Base-by-base conservation (phyloP, 2,329 filamentous ascomycete species). In the Myotisia sp. region DNA sequence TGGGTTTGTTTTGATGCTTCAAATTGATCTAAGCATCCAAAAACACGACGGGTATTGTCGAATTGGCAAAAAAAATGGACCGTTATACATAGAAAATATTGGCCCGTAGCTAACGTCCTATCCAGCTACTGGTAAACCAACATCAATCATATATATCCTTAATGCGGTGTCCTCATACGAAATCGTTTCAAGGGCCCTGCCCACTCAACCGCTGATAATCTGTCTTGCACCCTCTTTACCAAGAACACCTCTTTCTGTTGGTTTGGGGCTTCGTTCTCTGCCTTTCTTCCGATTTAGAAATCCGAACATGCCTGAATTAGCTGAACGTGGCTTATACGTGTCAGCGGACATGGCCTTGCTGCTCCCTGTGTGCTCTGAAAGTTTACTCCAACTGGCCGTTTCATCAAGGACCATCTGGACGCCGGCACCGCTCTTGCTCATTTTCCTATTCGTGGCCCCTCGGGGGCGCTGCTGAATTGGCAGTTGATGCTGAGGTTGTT, bases 221-320 rank as follows among this genome's bases (percentile, higher is more conserved):
- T 84, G 77, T 53, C 90, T 70, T 7, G 90, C 86, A 10, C 90
- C 90, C 55, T 95, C 86, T 53, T 95, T 95, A 37, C 90, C 90
- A 38, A 98, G 54, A 5, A 98, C 86, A 38, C 90, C 90, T 36
- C 84, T 73, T 60, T 95, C 86, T 55, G 84, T 87, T 17, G 86
- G 86, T 62, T 93, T 94, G 1, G 90, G 90, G 53, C 85, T 94
- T 56, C 85, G 76, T 36, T 85, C 84, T 42, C 86, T 70, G 18
- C 86, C 84, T 63, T 83, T 93, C 63, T 92, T 93, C 49, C 86
- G 70, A 44, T 73, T 82, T 40, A 95, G 65, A 55, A 98, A 92
- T 1, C 84, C 82, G 44, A 95, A 78, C 69, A 94, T 87, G 34
- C 86, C 83, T 12, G 77, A 75, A 33, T 56, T 59, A n/a, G 49